phyloP scores from a whole-genome alignment of 2,329 filamentous ascomycete species.

The Colletotrichum orbiculare region DNA sequence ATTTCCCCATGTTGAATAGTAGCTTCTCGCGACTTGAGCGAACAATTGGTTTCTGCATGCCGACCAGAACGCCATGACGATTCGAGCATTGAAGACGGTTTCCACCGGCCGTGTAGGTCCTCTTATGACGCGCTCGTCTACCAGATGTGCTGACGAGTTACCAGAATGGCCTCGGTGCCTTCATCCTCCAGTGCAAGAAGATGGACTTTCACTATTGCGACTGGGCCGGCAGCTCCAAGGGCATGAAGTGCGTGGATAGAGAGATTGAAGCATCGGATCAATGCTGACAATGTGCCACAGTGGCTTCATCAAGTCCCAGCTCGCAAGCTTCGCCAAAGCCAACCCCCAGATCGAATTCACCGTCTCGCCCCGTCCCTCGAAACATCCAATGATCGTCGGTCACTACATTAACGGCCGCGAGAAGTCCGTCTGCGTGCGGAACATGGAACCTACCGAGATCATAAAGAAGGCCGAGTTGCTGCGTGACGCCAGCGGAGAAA shows the following conservation, averaged over 20 bases:
- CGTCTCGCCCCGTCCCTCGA: slow-evolving; percentile 88
- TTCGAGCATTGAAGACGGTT: slow-evolving; percentile 63
- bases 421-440: slow-evolving; percentile 89
- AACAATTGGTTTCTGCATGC: slow-evolving; percentile 26
- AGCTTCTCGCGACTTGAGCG: slow-evolving; percentile 21
- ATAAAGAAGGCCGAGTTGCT: slow-evolving; percentile 81
- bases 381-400: slow-evolving; percentile 89
- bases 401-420: slow-evolving; percentile 92
- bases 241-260: slow-evolving; percentile 80
- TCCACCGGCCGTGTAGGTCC: slow-evolving; percentile 63
- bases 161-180: slow-evolving; percentile 95
- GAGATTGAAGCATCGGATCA: not conserved
- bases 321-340: slow-evolving; percentile 80
- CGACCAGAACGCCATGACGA: slow-evolving; percentile 56
- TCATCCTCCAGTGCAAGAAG: slow-evolving; percentile 96
- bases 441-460: slow-evolving; percentile 83
- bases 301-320: slow-evolving; percentile 81
- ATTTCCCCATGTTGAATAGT: slow-evolving; percentile 27
- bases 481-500: slow-evolving; percentile 80
- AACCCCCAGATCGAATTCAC: slow-evolving; percentile 93
- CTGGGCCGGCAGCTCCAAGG: slow-evolving; percentile 90
- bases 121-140: not conserved
- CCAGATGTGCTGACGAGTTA: slow-evolving; percentile 1
- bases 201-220: slow-evolving; percentile 98
- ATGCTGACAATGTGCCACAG: slow-evolving; percentile 58